A percentile compares a stretch with the other conserved stretches of the same genome.
phyloP scores from a whole-genome alignment of 2,329 filamentous ascomycete species.

The Phyllachora maydis region DNA sequence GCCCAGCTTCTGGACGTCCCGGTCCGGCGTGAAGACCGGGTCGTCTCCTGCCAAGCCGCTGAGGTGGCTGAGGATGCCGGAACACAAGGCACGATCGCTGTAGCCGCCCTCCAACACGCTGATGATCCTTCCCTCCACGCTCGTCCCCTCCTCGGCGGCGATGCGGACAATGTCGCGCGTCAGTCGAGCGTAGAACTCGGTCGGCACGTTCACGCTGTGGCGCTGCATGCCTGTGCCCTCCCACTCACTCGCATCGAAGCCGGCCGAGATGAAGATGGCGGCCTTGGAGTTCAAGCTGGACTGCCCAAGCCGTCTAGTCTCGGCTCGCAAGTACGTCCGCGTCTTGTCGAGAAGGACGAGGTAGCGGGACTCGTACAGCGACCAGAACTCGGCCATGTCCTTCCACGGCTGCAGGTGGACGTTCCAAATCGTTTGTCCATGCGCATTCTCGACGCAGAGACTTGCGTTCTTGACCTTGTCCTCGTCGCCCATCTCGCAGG shows the following conservation, averaged over 20 bases:
- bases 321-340: slow-evolving; percentile 50
- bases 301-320: slow-evolving; percentile 43
- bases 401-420: slow-evolving; percentile 83
- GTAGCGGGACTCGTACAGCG: slow-evolving; percentile 66
- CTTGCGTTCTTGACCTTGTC: slow-evolving; percentile 90
- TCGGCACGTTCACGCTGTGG: slow-evolving; percentile 88
- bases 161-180: slow-evolving; percentile 69
- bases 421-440: slow-evolving; percentile 91
- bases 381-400: slow-evolving; percentile 70
- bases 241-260: slow-evolving; percentile 94
- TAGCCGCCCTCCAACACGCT: slow-evolving; percentile 94
- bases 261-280: slow-evolving; percentile 86
- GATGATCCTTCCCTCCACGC: slow-evolving; percentile 67
- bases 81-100: slow-evolving; percentile 74
- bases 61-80: slow-evolving; percentile 76
- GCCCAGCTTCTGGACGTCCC: slow-evolving; percentile 22
- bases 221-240: slow-evolving; percentile 86
- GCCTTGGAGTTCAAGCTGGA: slow-evolving; percentile 48
- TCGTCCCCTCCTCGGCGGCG: slow-evolving; percentile 57
- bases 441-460: slow-evolving; percentile 82
- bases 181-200: slow-evolving; percentile 85
- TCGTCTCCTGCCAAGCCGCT: slow-evolving; percentile 53
- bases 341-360: slow-evolving; percentile 60
- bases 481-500: slow-evolving; percentile 82
- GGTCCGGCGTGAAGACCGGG: slow-evolving; percentile 14